Evolutionary conservation across 1,139 yeast species (phyloP).

Genomic region (Arxiozyma slooffiae): DNA sequence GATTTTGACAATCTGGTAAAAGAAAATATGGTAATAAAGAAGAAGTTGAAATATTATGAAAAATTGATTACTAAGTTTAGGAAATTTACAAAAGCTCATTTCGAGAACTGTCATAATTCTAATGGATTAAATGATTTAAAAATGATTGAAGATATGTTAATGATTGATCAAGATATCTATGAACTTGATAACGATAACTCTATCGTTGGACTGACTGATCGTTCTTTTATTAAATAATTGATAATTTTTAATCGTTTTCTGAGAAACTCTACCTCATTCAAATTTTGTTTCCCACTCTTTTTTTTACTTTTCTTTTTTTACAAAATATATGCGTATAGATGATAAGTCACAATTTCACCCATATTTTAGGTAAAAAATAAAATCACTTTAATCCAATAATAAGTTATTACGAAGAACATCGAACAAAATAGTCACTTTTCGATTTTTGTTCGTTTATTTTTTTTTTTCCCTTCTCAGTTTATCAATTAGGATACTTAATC

Average conservation of each 20-base stretch:
- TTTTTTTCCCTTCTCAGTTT: too few relatives aligned
- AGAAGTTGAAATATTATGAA: conserved; percentile 33
- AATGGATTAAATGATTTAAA: conserved; percentile 18
- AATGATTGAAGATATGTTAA: conserved; percentile 29
- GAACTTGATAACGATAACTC: conserved; percentile 24
- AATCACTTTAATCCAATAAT: too few relatives aligned
- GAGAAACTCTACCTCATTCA: not conserved
- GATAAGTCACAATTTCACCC: not conserved
- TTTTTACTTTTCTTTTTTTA: too few relatives aligned
- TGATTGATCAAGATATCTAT: conserved; percentile 27
- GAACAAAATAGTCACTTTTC: too few relatives aligned
- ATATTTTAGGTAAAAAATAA: too few relatives aligned
- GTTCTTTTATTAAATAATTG: not conserved
- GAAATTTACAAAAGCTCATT: conserved; percentile 26
- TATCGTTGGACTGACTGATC: conserved; percentile 16
- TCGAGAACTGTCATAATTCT: conserved; percentile 17
- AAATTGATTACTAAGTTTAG: conserved; percentile 28
- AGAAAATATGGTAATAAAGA: conserved; percentile 37
- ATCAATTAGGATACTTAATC: not conserved
- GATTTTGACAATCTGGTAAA: conserved; percentile 42
- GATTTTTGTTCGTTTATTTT: too few relatives aligned
- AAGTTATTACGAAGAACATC: too few relatives aligned
- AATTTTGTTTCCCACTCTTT: not conserved
- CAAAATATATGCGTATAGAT: not conserved
- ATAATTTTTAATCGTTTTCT: not conserved